Evolutionary conservation across 768 basidiomycete genomes (phyloP).

Genomic region (Collybia sordida): DNA sequence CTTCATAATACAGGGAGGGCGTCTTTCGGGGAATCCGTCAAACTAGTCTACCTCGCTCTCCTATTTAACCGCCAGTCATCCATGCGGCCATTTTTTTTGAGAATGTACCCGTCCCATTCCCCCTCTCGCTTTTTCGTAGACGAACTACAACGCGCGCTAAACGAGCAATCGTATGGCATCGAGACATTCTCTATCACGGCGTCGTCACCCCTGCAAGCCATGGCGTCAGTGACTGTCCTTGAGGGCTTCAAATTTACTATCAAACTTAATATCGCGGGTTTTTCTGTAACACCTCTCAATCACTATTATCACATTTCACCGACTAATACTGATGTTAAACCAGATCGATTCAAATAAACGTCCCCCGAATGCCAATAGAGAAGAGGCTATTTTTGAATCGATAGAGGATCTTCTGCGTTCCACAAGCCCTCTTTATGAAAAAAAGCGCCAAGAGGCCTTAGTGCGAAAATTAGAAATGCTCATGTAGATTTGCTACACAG

Average conservation of each 20-base stretch:
- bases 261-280: constrained; percentile 53
- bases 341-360: constrained; percentile 9
- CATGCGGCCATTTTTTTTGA: neutral
- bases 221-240: constrained; percentile 52
- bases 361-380: constrained; percentile 1
- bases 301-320: neutral
- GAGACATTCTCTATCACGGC: constrained; percentile 40
- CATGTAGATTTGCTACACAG: constrained; percentile 3
- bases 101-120: constrained; percentile 14
- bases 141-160: constrained; percentile 55
- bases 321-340: neutral
- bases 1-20: neutral
- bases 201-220: constrained; percentile 44
- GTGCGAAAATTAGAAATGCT: constrained; percentile 48
- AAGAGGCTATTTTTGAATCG: constrained; percentile 47
- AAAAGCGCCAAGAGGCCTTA: constrained; percentile 45
- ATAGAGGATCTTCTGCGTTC: constrained; percentile 57
- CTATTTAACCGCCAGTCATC: constrained; percentile 2
- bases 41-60: neutral
- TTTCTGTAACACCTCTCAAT: constrained; percentile 39
- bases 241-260: constrained; percentile 52
- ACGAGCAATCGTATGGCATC: constrained; percentile 61
- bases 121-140: constrained; percentile 36
- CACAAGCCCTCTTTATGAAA: constrained; percentile 53
- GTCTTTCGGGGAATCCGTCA: neutral